A percentile compares a stretch with the other conserved stretches of the same genome.
These are phyloP conservation scores for Kodamaea sp. DNA, from an alignment of 1,139 yeast genomes.

Conservation along the genomic window DNA sequence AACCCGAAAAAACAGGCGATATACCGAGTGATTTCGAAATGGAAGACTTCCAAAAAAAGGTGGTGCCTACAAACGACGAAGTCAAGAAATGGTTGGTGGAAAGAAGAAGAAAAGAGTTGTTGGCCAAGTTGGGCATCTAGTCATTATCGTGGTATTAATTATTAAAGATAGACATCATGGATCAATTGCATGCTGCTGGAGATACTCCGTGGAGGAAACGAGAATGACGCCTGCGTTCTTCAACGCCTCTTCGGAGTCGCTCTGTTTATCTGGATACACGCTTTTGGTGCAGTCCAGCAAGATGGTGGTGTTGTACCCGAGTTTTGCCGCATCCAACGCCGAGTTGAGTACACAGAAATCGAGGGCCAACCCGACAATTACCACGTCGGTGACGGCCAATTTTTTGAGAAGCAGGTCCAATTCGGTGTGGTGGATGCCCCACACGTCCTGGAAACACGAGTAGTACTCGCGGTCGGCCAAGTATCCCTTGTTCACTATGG, in stretches of 20 bases:
- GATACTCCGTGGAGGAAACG: not conserved
- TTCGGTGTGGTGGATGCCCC: constrained; percentile 74
- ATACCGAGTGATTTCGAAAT: constrained; percentile 10
- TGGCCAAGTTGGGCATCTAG: constrained; percentile 29
- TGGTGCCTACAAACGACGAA: constrained; percentile 40
- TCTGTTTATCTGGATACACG: constrained; percentile 34
- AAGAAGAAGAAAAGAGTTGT: constrained; percentile 44
- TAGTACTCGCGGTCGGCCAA: constrained; percentile 77
- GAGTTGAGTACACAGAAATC: constrained; percentile 84
- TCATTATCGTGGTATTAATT: too few relatives aligned
- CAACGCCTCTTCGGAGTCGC: constrained; percentile 31
- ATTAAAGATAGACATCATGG: not conserved
- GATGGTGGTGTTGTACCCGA: constrained; percentile 67
- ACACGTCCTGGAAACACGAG: constrained; percentile 83
- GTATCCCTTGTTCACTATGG: constrained; percentile 68
- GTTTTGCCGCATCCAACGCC: constrained; percentile 62
- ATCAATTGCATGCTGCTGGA: not conserved
- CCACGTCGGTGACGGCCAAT: constrained; percentile 57
- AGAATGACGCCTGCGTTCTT: constrained; percentile 29
- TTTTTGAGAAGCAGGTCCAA: constrained; percentile 49
- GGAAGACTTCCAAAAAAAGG: constrained; percentile 21
- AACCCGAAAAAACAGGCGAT: constrained; percentile 4
- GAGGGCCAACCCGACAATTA: constrained; percentile 78
- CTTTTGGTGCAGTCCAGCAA: constrained; percentile 49
- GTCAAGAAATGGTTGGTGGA: constrained; percentile 51